phyloP scores from a whole-genome alignment of 495 filamentous ascomycete species.

The Bryoglossum gracile region DNA sequence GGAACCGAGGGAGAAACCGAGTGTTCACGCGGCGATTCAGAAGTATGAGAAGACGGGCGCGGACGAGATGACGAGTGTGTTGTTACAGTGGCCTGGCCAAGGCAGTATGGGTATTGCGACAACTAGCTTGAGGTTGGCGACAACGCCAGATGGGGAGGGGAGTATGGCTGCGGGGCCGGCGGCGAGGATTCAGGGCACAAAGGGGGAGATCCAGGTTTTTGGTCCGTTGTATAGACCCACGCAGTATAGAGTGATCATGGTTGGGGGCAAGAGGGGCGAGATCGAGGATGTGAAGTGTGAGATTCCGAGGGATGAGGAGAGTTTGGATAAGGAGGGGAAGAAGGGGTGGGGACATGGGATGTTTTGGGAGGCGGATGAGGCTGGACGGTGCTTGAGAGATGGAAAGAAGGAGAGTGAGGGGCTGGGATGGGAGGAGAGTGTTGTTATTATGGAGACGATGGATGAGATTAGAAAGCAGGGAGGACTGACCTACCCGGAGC shows the following conservation, averaged over 20 bases:
- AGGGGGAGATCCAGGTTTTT: conserved; percentile 80
- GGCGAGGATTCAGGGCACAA: conserved; percentile 76
- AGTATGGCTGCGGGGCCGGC: conserved; percentile 58
- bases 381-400: conserved; percentile 73
- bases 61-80: conserved; percentile 74
- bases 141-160: conserved; percentile 44
- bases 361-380: conserved; percentile 95
- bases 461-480: conserved; percentile 77
- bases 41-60: conserved; percentile 72
- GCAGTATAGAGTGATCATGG: conserved; percentile 49
- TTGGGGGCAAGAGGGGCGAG: conserved; percentile 23
- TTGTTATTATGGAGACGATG: conserved; percentile 92
- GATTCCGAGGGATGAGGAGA: conserved; percentile 49
- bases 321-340: conserved; percentile 31
- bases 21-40: conserved; percentile 52
- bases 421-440: conserved; percentile 73
- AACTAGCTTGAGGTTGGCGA: conserved; percentile 59
- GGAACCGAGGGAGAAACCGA: conserved; percentile 40
- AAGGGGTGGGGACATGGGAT: conserved; percentile 66
- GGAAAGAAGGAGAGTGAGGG: conserved; percentile 70
- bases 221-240: conserved; percentile 66
- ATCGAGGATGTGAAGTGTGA: conserved; percentile 54
- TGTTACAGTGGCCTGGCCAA: conserved; percentile 66
- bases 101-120: conserved; percentile 69
- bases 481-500: conserved; percentile 69